Evolutionary conservation across 2,329 filamentous ascomycete genomes (phyloP).

Genomic region (Phaeosphaeriaceae sp.): DNA sequence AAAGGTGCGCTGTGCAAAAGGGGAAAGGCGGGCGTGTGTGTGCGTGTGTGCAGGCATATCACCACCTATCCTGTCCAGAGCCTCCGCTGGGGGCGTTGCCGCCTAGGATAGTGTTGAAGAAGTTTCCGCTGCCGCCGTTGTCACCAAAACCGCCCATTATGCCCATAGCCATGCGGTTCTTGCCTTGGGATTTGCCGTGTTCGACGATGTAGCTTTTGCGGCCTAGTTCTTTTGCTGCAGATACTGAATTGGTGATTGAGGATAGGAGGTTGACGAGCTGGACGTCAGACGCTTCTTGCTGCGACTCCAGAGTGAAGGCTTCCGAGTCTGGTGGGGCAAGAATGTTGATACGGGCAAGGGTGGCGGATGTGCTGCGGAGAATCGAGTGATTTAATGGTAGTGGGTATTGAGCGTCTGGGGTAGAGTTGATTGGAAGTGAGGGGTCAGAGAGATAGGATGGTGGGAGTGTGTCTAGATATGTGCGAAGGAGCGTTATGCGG

Average conservation of each 20-base stretch:
- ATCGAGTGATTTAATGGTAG: constrained; percentile 67
- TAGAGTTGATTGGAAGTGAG: constrained; percentile 39
- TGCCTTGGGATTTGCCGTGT: constrained; percentile 45
- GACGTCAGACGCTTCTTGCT: constrained; percentile 84
- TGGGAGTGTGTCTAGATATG: constrained; percentile 77
- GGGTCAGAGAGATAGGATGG: constrained; percentile 65
- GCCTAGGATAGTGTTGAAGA: constrained; percentile 31
- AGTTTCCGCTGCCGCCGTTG: constrained; percentile 24
- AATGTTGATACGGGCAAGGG: constrained; percentile 82
- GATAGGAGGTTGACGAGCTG: constrained; percentile 78
- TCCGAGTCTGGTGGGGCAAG: constrained; percentile 73
- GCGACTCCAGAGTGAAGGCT: constrained; percentile 72
- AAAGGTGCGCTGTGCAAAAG: no score
- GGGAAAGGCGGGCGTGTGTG: no score
- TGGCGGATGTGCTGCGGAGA: constrained; percentile 85
- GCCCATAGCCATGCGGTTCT: constrained; percentile 33
- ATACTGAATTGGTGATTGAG: constrained; percentile 74
- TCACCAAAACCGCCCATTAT: constrained; percentile 20
- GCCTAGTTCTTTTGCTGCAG: constrained; percentile 74
- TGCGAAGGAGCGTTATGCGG: constrained; percentile 60
- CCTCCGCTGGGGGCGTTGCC: constrained; percentile 11
- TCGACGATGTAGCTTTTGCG: constrained; percentile 68
- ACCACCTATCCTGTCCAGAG: constrained; percentile 26
- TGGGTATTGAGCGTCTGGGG: constrained; percentile 32
- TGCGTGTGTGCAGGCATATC: no score